A percentile compares a stretch with the other conserved stretches of the same genome.
Conservation (phyloP, 1,139 yeast genomes). For the Zhuliangozyma parablackwelliae region DNA sequence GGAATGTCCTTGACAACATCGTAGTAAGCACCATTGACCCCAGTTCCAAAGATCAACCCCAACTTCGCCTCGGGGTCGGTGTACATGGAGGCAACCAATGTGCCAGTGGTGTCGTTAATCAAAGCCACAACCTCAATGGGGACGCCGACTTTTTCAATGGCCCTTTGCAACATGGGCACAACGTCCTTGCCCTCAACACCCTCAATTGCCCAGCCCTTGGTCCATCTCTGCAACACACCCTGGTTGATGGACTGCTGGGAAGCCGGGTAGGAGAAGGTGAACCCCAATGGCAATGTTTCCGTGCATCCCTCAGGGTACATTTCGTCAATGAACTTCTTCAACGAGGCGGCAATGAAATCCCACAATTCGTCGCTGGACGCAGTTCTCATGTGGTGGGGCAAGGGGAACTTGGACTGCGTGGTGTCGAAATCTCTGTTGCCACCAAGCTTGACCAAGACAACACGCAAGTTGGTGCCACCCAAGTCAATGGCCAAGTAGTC, state of each 20-base stretch:
- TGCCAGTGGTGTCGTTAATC: slow-evolving; percentile 96
- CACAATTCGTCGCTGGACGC: slow-evolving; percentile 75
- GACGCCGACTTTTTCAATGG: slow-evolving; percentile 58
- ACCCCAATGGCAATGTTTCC: slow-evolving; percentile 70
- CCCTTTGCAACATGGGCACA: slow-evolving; percentile 81
- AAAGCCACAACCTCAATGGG: slow-evolving; percentile 88
- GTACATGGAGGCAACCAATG: slow-evolving; percentile 92
- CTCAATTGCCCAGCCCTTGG: slow-evolving; percentile 93
- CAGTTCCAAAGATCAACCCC: slow-evolving; percentile 98
- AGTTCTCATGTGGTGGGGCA: slow-evolving; percentile 74
- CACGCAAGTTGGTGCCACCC: slow-evolving; percentile 93
- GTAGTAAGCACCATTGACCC: slow-evolving; percentile 96
- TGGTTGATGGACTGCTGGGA: slow-evolving; percentile 77
- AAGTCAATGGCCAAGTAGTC: slow-evolving; percentile 88
- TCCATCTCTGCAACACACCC: slow-evolving; percentile 93
- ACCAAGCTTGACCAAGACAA: slow-evolving; percentile 74
- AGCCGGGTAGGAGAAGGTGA: slow-evolving; percentile 94
- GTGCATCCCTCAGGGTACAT: slow-evolving; percentile 59
- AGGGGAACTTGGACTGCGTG: slow-evolving; percentile 73
- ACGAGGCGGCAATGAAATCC: slow-evolving; percentile 80
- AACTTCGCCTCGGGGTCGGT: slow-evolving; percentile 83
- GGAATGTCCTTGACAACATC: slow-evolving; percentile 74
- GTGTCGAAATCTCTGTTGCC: slow-evolving; percentile 80
- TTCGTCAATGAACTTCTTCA: slow-evolving; percentile 59
- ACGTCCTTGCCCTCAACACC: slow-evolving; percentile 95